These are phyloP conservation scores for Collybia sordida DNA, from an alignment of 768 basidiomycete species.

Conservation along the genomic window DNA sequence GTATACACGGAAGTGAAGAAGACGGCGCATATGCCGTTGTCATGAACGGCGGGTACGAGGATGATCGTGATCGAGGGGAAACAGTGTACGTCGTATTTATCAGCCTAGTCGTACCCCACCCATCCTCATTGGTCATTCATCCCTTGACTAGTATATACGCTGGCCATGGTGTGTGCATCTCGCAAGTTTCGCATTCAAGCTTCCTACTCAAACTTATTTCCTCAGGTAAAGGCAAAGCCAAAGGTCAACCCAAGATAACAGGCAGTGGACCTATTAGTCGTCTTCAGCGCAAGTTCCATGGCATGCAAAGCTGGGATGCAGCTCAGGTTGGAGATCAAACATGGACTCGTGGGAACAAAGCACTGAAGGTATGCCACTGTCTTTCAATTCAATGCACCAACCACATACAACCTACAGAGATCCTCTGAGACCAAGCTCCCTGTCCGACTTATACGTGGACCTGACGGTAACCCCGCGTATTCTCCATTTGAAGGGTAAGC, in stretches of 20 bases:
- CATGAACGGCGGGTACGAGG: slow-evolving; percentile 1
- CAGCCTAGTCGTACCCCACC: too few species aligned
- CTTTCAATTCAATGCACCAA: background rate
- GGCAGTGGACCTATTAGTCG: background rate
- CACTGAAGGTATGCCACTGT: background rate
- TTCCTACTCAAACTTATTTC: background rate
- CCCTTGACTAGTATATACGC: background rate
- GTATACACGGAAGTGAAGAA: slow-evolving; percentile 2
- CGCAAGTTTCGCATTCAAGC: background rate
- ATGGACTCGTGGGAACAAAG: slow-evolving; percentile 4
- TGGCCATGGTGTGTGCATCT: slow-evolving; percentile 2
- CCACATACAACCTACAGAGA: background rate
- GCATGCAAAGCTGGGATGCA: background rate
- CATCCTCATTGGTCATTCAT: too few species aligned
- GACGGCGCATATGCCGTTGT: slow-evolving; percentile 5
- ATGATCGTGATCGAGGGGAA: slow-evolving; percentile 3
- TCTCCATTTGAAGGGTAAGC: slow-evolving; percentile 3
- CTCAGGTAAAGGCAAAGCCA: background rate
- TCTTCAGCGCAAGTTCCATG: background rate
- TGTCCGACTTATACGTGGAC: slow-evolving; percentile 7
- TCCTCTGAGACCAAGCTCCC: background rate
- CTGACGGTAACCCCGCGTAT: background rate
- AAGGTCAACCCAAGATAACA: background rate
- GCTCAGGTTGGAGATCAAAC: slow-evolving; percentile 4
- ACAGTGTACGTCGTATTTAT: background rate